phyloP scores from a whole-genome alignment of 495 filamentous ascomycete genomes.

The Hypoxylon lienhwacheense region DNA sequence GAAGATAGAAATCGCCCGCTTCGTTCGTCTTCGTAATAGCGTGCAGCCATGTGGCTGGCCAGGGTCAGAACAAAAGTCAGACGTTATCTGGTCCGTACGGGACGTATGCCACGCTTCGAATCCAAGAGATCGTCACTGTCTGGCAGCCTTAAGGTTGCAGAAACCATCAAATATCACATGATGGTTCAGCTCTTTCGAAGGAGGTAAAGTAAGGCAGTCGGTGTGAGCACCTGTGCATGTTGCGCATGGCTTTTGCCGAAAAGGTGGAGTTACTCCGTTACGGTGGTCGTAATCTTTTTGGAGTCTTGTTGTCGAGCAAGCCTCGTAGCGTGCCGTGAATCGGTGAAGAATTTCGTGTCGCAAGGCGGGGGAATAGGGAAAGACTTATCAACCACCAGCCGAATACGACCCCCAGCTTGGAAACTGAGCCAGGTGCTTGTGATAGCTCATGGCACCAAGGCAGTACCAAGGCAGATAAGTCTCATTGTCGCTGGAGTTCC shows the following conservation, averaged over 20 bases:
- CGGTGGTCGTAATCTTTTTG: constrained; percentile 6
- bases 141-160: constrained; percentile 1
- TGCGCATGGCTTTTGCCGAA: constrained; percentile 27
- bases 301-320: constrained; percentile 8
- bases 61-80: background rate
- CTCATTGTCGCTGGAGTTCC: constrained; percentile 9
- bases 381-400: constrained; percentile 26
- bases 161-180: constrained; percentile 13
- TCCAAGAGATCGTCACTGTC: background rate
- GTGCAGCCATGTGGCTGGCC: constrained; percentile 5
- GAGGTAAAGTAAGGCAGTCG: constrained; percentile 11
- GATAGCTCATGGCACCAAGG: constrained; percentile 17
- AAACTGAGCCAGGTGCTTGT: constrained; percentile 13
- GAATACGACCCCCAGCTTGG: constrained; percentile 26
- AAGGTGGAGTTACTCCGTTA: constrained; percentile 24
- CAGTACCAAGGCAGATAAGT: constrained; percentile 6
- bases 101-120: background rate
- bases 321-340: constrained; percentile 21
- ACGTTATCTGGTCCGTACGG: background rate
- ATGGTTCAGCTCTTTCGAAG: constrained; percentile 20
- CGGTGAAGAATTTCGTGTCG: constrained; percentile 13
- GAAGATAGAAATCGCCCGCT: background rate
- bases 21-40: background rate
- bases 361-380: constrained; percentile 25
- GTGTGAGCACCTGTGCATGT: constrained; percentile 26